Percentiles rank a stretch among this genome's conserved stretches.
These are phyloP conservation scores for Alternaria panax DNA, from an alignment of 2,329 filamentous ascomycete genomes.

Conservation along the genomic window DNA sequence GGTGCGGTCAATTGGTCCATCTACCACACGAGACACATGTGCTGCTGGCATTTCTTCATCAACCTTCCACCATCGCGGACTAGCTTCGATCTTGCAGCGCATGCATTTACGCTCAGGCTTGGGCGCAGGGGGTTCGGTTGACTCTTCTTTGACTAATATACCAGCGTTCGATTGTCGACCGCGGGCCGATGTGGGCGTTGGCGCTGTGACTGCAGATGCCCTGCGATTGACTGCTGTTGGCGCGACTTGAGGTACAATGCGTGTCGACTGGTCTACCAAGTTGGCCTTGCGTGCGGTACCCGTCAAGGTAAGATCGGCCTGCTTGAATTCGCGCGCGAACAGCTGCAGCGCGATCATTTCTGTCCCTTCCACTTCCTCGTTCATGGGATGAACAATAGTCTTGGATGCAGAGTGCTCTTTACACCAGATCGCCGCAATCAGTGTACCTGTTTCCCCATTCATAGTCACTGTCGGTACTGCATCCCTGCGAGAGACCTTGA, in stretches of 20 bases:
- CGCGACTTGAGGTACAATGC: constrained; percentile 47
- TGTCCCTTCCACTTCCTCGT: constrained; percentile 74
- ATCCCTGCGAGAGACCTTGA: constrained; percentile 88
- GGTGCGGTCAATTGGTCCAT: constrained; percentile 33
- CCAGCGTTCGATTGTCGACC: constrained; percentile 48
- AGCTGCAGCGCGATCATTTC: constrained; percentile 83
- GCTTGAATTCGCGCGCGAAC: constrained; percentile 89
- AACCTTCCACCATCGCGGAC: constrained; percentile 65
- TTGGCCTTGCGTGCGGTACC: constrained; percentile 94
- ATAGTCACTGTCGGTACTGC: constrained; percentile 80
- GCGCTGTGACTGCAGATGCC: constrained; percentile 48
- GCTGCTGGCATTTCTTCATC: constrained; percentile 27
- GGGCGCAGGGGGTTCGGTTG: constrained; percentile 38
- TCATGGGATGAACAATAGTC: constrained; percentile 77
- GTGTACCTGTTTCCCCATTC: constrained; percentile 79
- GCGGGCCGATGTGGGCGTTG: constrained; percentile 45
- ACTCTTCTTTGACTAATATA: constrained; percentile 47
- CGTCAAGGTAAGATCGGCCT: constrained; percentile 87
- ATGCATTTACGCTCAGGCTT: constrained; percentile 51
- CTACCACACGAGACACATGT: constrained; percentile 22
- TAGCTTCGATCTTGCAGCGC: constrained; percentile 68
- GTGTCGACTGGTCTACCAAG: constrained; percentile 71
- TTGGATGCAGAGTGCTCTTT: constrained; percentile 82
- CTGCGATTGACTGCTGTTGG: constrained; percentile 47
- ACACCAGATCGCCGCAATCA: constrained; percentile 90